A percentile compares a stretch with the other conserved stretches of the same genome.
phyloP scores from a whole-genome alignment of 2,329 filamentous ascomycete genomes.

The Conoideocrella luteorostrata region DNA sequence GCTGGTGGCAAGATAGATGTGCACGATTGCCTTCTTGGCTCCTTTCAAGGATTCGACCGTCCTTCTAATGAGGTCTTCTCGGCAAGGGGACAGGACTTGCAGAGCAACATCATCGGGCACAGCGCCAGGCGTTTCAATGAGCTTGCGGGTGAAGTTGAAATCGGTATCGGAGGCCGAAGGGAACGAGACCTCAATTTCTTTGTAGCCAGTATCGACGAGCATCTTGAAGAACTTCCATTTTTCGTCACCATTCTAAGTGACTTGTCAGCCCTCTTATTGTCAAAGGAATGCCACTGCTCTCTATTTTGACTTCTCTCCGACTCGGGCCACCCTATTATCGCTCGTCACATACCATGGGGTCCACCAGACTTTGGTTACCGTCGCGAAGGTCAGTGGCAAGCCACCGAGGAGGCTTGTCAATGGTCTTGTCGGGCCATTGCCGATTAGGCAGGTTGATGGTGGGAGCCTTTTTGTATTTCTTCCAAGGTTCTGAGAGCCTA shows the following conservation, averaged over 20 bases:
- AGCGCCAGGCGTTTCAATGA: constrained; percentile 77
- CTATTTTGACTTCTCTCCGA: too few relatives aligned
- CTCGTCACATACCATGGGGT: constrained; percentile 69
- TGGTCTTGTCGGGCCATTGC: constrained; percentile 76
- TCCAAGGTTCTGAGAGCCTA: constrained; percentile 69
- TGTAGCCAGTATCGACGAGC: constrained; percentile 87
- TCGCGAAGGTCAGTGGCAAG: constrained; percentile 77
- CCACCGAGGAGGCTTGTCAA: constrained; percentile 85
- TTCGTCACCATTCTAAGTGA: constrained; percentile 74
- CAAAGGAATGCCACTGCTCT: too few relatives aligned
- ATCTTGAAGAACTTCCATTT: constrained; percentile 95
- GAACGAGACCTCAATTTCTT: constrained; percentile 96
- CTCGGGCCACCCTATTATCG: too few relatives aligned
- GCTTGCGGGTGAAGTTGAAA: constrained; percentile 85
- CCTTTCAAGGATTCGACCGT: constrained; percentile 86
- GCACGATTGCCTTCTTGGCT: constrained; percentile 87
- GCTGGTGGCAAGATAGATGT: constrained; percentile 93
- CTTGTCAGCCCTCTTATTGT: background rate
- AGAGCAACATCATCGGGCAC: constrained; percentile 86
- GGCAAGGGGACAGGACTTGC: constrained; percentile 87
- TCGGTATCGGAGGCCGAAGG: constrained; percentile 92
- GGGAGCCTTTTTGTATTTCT: constrained; percentile 68
- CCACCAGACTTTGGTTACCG: constrained; percentile 87
- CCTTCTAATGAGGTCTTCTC: constrained; percentile 80
- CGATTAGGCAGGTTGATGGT: constrained; percentile 55